A percentile compares a stretch with the other conserved stretches of the same genome.
These are phyloP conservation scores for Stellera chamaejasme DNA, from an alignment of 345 rosid genomes.

Conservation along the genomic window DNA sequence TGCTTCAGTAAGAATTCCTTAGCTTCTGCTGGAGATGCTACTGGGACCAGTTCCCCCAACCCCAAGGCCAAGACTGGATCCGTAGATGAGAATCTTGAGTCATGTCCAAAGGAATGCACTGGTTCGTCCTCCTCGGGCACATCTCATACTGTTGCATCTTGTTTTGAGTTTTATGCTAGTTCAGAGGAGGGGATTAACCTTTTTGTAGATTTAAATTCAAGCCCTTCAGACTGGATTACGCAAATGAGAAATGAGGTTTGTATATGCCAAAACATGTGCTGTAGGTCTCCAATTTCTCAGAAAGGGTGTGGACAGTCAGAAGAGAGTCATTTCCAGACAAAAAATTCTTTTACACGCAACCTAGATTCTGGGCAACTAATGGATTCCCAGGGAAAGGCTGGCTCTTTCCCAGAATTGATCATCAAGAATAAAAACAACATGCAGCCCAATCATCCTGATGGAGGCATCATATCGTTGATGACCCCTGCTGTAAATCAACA, in stretches of 20 bases:
- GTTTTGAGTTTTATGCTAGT: slow-evolving; percentile 64
- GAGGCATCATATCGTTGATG: slow-evolving; percentile 25
- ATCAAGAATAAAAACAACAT: slow-evolving; percentile 20
- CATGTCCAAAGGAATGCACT: slow-evolving; percentile 20
- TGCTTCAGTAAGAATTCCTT: slow-evolving; percentile 14
- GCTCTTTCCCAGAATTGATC: slow-evolving; percentile 22
- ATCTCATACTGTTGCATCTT: slow-evolving; percentile 25
- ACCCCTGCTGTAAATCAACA: slow-evolving; percentile 18
- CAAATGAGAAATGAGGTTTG: slow-evolving; percentile 47
- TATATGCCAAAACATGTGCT: slow-evolving; percentile 30
- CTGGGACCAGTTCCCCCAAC: slow-evolving; percentile 18
- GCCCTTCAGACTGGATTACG: slow-evolving; percentile 61
- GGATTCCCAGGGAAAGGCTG: slow-evolving; percentile 23
- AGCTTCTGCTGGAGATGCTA: slow-evolving; percentile 11
- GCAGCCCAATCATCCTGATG: slow-evolving; percentile 23
- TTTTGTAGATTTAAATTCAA: slow-evolving; percentile 59
- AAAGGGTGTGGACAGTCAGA: slow-evolving; percentile 30
- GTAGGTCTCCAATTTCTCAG: slow-evolving; percentile 29
- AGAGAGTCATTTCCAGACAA: slow-evolving; percentile 37
- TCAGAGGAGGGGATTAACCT: slow-evolving; percentile 74
- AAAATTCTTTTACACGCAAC: slow-evolving; percentile 18
- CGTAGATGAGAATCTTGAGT: slow-evolving; percentile 22
- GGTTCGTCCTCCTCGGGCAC: slow-evolving; percentile 13
- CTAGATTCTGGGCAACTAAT: slow-evolving; percentile 22
- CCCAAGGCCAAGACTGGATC: slow-evolving; percentile 13